Base-by-base conservation (phyloP, 768 basidiomycete species). In the Boletus insuetus region DNA sequence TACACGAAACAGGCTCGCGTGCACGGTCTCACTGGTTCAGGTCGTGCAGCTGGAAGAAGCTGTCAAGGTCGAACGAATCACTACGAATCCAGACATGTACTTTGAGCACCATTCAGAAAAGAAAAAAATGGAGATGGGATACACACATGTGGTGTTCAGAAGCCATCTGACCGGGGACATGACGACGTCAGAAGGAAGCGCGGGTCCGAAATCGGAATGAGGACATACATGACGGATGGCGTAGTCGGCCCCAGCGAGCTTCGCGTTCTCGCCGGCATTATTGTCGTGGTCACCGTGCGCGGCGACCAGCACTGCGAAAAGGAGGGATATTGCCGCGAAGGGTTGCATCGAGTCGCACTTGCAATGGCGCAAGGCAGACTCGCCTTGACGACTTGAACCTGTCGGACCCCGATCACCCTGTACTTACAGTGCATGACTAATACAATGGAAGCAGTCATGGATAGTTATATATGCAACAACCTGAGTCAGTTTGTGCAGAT, bases 31-130 rank as follows among this genome's bases (percentile, higher is more conserved):
- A 87, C 88, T 84, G 76, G 73, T 98, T 85, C 54, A 99, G 77
- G 74, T 99, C 96, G 73, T 99, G 96, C 13, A 99, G 76, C 57
- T 89, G 86, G 81, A 97, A 96, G 83, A 99, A 99, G 69, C 92
- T 91, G 62, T 84, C 78, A 41, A 83, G 74, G 65, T 89, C 94
- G 61, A 91, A 96, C 39, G 84, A 82, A 67, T 93, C 89, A 54
- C 92, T 94, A 64, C 19, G 53, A 14, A 29, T 49, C n/a, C 31
- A 17, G 4, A 43, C 35, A n/a, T 6, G 42, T 35, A 32, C 7
- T 17, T 47, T 35, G 22, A 43, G 46, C 32, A 29, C 16, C 41
- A 38, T 7, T 13, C 12, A 8, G 22, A 1, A 6, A 16, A n/a
- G 10, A n/a, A 19, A 32, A 29, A 46, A 56, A 44, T 8, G 22